phyloP scores from a whole-genome alignment of 306 rosid species.

The Cicer cuneatum region DNA sequence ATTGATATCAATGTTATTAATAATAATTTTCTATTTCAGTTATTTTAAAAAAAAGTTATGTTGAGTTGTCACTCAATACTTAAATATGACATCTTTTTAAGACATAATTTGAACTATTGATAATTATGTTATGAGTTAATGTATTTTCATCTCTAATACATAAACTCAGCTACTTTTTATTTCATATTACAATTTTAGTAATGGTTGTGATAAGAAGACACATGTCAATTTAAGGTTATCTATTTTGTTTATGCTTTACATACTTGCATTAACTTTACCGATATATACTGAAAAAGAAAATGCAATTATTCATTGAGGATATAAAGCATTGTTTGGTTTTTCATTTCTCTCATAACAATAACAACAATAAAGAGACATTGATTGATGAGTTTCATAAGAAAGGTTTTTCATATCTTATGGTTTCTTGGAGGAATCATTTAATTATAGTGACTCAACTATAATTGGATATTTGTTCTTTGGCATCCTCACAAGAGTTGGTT shows the following conservation, averaged over 20 bases:
- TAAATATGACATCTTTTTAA: too few relatives aligned
- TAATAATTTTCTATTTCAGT: too few relatives aligned
- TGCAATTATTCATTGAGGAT: constrained; percentile 16
- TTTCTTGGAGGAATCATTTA: constrained; percentile 6
- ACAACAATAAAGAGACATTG: neutral
- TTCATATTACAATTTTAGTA: too few relatives aligned
- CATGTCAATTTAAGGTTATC: neutral
- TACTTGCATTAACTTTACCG: neutral
- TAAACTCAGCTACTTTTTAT: too few relatives aligned
- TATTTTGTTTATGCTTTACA: neutral
- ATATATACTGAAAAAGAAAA: neutral
- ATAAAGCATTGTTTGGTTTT: neutral
- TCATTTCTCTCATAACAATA: neutral
- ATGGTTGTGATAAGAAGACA: too few relatives aligned
- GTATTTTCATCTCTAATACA: too few relatives aligned
- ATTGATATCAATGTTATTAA: too few relatives aligned
- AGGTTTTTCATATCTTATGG: neutral
- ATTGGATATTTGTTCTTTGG: constrained; percentile 84
- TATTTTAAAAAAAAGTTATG: too few relatives aligned
- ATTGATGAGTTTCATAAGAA: neutral
- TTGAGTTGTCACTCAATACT: too few relatives aligned
- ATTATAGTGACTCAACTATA: constrained; percentile 54
- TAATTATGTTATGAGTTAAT: too few relatives aligned
- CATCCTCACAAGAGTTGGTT: constrained; percentile 89
- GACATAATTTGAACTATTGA: too few relatives aligned